phyloP scores from a whole-genome alignment of 2,329 filamentous ascomycete genomes.

The Anisogramma anomala region DNA sequence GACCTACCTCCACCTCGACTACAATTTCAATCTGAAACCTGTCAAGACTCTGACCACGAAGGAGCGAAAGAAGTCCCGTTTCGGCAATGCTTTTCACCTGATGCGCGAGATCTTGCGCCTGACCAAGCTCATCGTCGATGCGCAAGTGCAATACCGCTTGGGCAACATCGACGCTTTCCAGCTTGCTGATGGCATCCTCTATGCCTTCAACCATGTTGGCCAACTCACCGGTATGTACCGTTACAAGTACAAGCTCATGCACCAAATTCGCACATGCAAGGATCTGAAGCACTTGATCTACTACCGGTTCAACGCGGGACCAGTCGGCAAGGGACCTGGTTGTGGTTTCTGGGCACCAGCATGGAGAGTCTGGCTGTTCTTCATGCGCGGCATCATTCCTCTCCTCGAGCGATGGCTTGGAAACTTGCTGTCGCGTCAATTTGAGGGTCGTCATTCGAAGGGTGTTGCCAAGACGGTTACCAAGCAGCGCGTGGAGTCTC shows the following conservation, averaged over 20 bases:
- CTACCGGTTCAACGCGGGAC: constrained; percentile 94
- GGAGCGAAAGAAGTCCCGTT: constrained; percentile 97
- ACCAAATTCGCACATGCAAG: constrained; percentile 98
- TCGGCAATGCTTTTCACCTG: constrained; percentile 96
- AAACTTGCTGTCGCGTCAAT: constrained; percentile 91
- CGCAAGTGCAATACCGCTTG: constrained; percentile 92
- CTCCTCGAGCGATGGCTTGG: constrained; percentile 94
- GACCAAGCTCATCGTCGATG: constrained; percentile 96
- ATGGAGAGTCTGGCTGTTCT: constrained; percentile 98
- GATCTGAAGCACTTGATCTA: constrained; percentile 98
- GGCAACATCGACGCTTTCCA: constrained; percentile 99
- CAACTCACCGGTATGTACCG: constrained; percentile 99
- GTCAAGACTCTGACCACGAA: constrained; percentile 98
- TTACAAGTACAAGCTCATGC: constrained; percentile 99
- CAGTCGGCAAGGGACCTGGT: constrained; percentile 92
- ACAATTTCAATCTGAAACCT: constrained; percentile 98
- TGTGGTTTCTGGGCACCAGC: constrained; percentile 99
- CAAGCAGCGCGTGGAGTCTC: constrained; percentile 96
- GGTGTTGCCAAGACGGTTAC: constrained; percentile 98
- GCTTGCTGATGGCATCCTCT: constrained; percentile 94
- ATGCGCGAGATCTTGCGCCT: constrained; percentile 96
- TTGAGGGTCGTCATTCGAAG: constrained; percentile 96
- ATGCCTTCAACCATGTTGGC: constrained; percentile 97
- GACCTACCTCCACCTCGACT: constrained; percentile 95
- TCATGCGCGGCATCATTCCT: constrained; percentile 97